phyloP scores from a whole-genome alignment of 768 basidiomycete genomes.

The Phylloporus rhodoxanthus region DNA sequence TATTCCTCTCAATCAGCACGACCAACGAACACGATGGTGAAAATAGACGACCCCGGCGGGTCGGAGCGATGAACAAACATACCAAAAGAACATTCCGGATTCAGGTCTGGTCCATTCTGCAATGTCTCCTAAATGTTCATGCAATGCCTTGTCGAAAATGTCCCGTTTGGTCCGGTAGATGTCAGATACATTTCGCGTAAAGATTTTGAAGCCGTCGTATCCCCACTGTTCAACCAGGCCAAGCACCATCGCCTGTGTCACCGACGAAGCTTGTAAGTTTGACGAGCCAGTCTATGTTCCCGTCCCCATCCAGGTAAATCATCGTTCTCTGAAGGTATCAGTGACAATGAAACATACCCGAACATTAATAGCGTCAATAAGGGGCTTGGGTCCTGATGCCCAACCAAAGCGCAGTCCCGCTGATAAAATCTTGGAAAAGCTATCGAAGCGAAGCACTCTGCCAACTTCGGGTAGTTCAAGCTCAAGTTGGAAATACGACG shows the following conservation, averaged over 20 bases:
- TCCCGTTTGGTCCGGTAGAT: slow-evolving; percentile 67
- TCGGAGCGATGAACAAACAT: slow-evolving; percentile 20
- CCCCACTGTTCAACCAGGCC: slow-evolving; percentile 63
- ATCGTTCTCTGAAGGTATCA: neutral
- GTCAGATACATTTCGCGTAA: slow-evolving; percentile 55
- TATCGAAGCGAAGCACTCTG: slow-evolving; percentile 76
- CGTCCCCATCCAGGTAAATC: neutral
- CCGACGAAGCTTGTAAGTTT: slow-evolving; percentile 55
- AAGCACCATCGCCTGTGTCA: slow-evolving; percentile 50
- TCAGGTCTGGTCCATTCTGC: neutral
- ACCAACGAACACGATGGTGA: neutral
- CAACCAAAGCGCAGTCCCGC: slow-evolving; percentile 72
- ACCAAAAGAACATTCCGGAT: slow-evolving; percentile 80
- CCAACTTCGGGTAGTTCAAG: slow-evolving; percentile 55
- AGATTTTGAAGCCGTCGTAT: slow-evolving; percentile 62
- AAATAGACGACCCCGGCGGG: neutral
- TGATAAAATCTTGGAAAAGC: slow-evolving; percentile 73
- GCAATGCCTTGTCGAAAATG: slow-evolving; percentile 65
- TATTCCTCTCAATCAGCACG: slow-evolving; percentile 19
- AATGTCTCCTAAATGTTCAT: slow-evolving; percentile 46
- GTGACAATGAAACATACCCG: slow-evolving; percentile 39
- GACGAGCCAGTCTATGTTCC: slow-evolving; percentile 50
- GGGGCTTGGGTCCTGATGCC: slow-evolving; percentile 57
- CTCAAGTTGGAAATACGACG: slow-evolving; percentile 77
- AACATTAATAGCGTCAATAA: slow-evolving; percentile 56